A percentile compares a stretch with the other conserved stretches of the same genome.
phyloP scores from a whole-genome alignment of 148 eudicot species.

The Arctostaphylos glauca region DNA sequence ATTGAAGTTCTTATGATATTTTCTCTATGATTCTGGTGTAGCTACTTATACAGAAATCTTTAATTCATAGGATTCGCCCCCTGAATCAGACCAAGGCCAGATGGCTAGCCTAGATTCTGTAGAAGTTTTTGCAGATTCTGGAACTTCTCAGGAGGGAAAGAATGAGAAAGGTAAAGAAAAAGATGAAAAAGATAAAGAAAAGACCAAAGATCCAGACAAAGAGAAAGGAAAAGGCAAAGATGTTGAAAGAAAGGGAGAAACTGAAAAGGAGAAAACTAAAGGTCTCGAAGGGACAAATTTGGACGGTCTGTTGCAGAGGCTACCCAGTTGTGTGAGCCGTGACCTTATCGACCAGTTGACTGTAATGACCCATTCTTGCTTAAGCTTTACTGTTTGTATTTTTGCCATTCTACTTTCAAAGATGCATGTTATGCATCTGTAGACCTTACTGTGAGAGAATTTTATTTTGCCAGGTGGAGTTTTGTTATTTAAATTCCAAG shows the following conservation, averaged over 20 bases:
- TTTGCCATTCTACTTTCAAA: conserved; percentile 4
- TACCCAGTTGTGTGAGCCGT: conserved; percentile 96
- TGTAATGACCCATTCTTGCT: conserved; percentile 36
- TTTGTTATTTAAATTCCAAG: conserved; percentile 90
- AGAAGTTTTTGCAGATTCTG: conserved; percentile 55
- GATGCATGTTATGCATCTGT: background rate
- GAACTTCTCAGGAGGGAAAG: conserved; percentile 54
- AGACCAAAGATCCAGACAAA: conserved; percentile 61
- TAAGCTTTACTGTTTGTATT: background rate
- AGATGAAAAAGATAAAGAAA: conserved; percentile 73
- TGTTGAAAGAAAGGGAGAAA: conserved; percentile 61
- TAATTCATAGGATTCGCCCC: conserved; percentile 48
- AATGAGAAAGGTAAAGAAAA: conserved; percentile 64
- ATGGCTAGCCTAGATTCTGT: conserved; percentile 43
- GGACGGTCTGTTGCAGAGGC: conserved; percentile 82
- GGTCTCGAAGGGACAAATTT: conserved; percentile 83
- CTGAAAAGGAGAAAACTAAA: conserved; percentile 78
- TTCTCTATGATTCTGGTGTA: background rate
- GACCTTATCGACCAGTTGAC: conserved; percentile 94
- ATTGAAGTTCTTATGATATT: background rate
- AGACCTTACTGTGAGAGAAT: conserved; percentile 15
- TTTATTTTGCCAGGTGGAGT: conserved; percentile 63
- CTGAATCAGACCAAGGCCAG: conserved; percentile 67
- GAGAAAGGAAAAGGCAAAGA: conserved; percentile 87
- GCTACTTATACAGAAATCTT: conserved; percentile 14